Conservation (phyloP, 257 asterid genomes). For the Cinchona pubescens region DNA sequence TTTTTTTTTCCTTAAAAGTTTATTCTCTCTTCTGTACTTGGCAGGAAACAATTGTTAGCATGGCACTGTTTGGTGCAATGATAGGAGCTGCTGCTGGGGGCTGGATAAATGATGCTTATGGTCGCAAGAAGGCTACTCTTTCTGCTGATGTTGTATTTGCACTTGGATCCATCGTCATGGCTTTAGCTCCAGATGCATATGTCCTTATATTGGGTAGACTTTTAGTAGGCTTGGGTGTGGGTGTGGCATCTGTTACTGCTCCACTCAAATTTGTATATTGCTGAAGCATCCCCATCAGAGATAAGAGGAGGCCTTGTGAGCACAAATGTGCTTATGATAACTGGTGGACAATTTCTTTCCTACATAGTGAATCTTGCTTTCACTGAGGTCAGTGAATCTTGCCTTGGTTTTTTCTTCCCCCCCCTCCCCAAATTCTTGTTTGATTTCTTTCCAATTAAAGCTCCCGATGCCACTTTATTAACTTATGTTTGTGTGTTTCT, state of each 20-base stretch:
- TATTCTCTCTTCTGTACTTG: slow-evolving; percentile 12
- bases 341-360: slow-evolving; percentile 95
- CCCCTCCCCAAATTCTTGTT: not conserved
- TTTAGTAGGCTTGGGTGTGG: slow-evolving; percentile 83
- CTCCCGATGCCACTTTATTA: not conserved
- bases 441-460: not conserved
- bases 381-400: slow-evolving; percentile 69
- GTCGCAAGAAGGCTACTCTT: slow-evolving; percentile 91
- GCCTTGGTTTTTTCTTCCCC: not conserved
- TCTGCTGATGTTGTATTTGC: slow-evolving; percentile 81
- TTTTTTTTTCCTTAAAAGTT: not conserved
- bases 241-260: slow-evolving; percentile 95
- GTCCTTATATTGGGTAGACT: slow-evolving; percentile 78
- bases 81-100: slow-evolving; percentile 92
- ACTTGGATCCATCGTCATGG: slow-evolving; percentile 78
- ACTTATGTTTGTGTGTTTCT: not conserved
- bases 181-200: slow-evolving; percentile 77
- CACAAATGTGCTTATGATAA: slow-evolving; percentile 94
- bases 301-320: slow-evolving; percentile 94
- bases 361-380: slow-evolving; percentile 94
- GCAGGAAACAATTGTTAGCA: slow-evolving; percentile 98
- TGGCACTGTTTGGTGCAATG: slow-evolving; percentile 94
- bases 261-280: slow-evolving; percentile 93
- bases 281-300: slow-evolving; percentile 93
- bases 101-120: slow-evolving; percentile 78